Base-by-base conservation (phyloP, 2,329 filamentous ascomycete genomes). In the Rasamsonia emersonii region DNA sequence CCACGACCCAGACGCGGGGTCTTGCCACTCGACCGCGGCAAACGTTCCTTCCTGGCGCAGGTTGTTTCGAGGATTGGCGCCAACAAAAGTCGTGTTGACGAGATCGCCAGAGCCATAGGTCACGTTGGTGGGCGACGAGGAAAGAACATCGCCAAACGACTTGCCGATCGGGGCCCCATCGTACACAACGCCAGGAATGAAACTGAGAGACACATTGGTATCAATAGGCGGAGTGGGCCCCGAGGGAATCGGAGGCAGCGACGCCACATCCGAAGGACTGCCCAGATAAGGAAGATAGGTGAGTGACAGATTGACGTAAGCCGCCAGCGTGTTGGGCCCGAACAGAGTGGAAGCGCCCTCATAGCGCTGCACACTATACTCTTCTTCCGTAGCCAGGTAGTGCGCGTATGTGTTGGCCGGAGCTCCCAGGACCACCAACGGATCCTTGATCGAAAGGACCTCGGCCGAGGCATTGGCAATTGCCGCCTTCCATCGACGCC, bases 271-370 rank as follows among this genome's bases (percentile, higher is more conserved):
- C 1, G 48, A 38, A 57, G 64, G 64, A 33, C 64, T 62, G 8
- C 67, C 66, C 3, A 93, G 72, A 53, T 79, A 80, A 10, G 69
- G 70, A 3, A 91, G 72, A 53, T 81, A 76, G 1, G 69, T 72
- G n/a, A 86, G 66, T 0, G 85, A 88, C 25, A 89, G 68, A 56
- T 93, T 88, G 62, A 95, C 83, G 62, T 91, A 91, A 1, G 86
- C 89, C 20, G 82, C 75, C 8, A 95, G 71, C 1, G 86, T 84
- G 56, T 86, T 77, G 2, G 73, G 82, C 0, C 89, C 89, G 54
- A 83, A 91, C 2, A 96, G 74, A 0, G 89, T 96, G 5, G 82
- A 89, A 0, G 85, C 89, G n/a, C 88, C 89, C 62, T 96, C 89
- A 59, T 95, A 95, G 7, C 89, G 79, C 61, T 95, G 89, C 27